Conservation (phyloP, 75 land plant species). For the Cryptomeria japonica region DNA sequence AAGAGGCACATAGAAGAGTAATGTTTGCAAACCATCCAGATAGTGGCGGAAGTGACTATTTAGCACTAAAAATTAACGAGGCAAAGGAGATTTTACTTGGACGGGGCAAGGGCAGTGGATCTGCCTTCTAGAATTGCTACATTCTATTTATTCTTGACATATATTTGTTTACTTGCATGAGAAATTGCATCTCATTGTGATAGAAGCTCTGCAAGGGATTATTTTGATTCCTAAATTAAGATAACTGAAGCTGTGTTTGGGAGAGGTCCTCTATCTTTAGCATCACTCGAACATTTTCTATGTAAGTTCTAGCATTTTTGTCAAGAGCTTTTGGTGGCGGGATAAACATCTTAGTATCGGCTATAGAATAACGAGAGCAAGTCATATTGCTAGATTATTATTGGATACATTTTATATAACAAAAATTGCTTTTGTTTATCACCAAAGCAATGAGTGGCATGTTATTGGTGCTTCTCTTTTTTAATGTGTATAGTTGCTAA, state of each 20-base stretch:
- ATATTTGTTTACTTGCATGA: not conserved
- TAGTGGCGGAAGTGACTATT: constrained; percentile 84
- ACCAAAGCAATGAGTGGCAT: not conserved
- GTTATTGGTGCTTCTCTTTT: not conserved
- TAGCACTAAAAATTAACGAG: constrained; percentile 64
- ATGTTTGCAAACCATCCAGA: constrained; percentile 93
- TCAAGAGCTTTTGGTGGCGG: not conserved
- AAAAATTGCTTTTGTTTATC: not conserved
- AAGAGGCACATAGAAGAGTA: constrained; percentile 85
- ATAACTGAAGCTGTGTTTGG: not conserved
- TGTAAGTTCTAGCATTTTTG: not conserved
- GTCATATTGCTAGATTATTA: not conserved
- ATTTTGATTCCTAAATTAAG: not conserved
- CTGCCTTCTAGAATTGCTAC: constrained; percentile 29
- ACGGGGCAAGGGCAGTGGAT: constrained; percentile 51
- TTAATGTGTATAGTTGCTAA: not conserved
- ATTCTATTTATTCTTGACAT: not conserved
- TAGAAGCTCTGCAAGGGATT: not conserved
- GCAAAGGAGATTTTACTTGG: constrained; percentile 84
- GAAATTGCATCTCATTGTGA: not conserved
- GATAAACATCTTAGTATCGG: not conserved
- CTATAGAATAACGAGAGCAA: not conserved
- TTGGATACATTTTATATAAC: not conserved
- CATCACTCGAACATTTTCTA: not conserved
- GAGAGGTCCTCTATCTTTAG: not conserved